phyloP scores from a whole-genome alignment of 2,329 filamentous ascomycete species.

The Blumeriella jaapii region DNA sequence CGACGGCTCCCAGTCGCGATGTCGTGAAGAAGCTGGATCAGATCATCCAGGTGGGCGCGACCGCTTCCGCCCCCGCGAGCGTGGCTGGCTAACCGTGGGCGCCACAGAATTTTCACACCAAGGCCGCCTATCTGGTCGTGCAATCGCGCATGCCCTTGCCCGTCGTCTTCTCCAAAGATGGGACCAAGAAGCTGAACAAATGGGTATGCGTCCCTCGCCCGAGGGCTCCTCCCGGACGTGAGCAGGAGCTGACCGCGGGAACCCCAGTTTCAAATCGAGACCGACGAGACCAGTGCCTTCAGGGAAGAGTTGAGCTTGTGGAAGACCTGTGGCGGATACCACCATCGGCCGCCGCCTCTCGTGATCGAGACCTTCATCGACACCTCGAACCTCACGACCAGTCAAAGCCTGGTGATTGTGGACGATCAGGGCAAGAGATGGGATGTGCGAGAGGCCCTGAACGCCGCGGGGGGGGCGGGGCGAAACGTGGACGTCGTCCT shows the following conservation, averaged over 20 bases:
- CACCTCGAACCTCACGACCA: constrained; percentile 64
- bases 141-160: constrained; percentile 64
- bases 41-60: constrained; percentile 63
- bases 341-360: constrained; percentile 69
- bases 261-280: constrained; percentile 79
- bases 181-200: constrained; percentile 62
- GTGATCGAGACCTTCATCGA: constrained; percentile 88
- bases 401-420: constrained; percentile 75
- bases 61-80: no score
- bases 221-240: not conserved
- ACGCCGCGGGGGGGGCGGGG: constrained; percentile 43
- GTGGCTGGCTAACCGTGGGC: no score
- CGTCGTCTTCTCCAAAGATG: constrained; percentile 41
- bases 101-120: constrained; percentile 90
- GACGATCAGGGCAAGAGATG: constrained; percentile 86
- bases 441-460: constrained; percentile 80
- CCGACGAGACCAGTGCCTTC: constrained; percentile 85
- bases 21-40: constrained; percentile 75
- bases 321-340: constrained; percentile 67
- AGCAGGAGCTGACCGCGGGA: not conserved
- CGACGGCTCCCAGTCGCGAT: constrained; percentile 47
- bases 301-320: constrained; percentile 69
- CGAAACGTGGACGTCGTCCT: constrained; percentile 65
- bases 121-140: constrained; percentile 73
- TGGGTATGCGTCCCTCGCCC: constrained; percentile 56